These are phyloP conservation scores for Candida fluviatilis DNA, from an alignment of 805 yeast genomes.

Conservation along the genomic window DNA sequence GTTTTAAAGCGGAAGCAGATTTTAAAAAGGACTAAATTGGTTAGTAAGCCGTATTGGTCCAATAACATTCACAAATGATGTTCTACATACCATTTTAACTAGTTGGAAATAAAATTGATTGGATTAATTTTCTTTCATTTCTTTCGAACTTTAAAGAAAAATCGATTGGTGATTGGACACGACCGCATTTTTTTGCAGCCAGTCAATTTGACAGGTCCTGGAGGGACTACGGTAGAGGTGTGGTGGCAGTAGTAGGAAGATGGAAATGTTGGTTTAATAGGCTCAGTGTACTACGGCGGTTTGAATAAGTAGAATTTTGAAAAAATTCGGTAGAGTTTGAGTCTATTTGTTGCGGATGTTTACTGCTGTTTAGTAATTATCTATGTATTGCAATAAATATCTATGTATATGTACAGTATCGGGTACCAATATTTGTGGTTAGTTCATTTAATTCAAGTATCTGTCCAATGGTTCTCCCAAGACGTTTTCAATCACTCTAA, in stretches of 20 bases:
- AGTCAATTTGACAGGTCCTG: too few relatives aligned
- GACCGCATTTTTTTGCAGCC: background rate
- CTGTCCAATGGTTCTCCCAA: slow-evolving; percentile 93
- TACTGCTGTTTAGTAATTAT: too few relatives aligned
- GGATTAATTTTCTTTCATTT: background rate
- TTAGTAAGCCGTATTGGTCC: slow-evolving; percentile 9
- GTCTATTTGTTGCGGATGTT: too few relatives aligned
- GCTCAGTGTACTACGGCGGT: too few relatives aligned
- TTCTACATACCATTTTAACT: slow-evolving; percentile 10
- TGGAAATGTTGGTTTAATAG: too few relatives aligned
- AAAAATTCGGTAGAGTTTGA: too few relatives aligned
- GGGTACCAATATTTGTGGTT: too few relatives aligned
- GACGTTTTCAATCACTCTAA: slow-evolving; percentile 85
- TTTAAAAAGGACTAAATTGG: slow-evolving; percentile 52
- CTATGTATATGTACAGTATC: background rate
- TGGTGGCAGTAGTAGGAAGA: too few relatives aligned
- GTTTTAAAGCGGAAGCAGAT: slow-evolving; percentile 82
- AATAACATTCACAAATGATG: background rate
- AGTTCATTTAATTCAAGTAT: slow-evolving; percentile 51
- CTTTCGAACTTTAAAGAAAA: slow-evolving; percentile 8
- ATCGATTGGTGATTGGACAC: slow-evolving; percentile 10
- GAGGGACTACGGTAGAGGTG: too few relatives aligned
- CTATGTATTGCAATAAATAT: too few relatives aligned
- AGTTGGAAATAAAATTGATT: background rate
- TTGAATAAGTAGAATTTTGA: too few relatives aligned